phyloP scores from a whole-genome alignment of 1,139 yeast species.

The Blastobotrys petasosporus region DNA sequence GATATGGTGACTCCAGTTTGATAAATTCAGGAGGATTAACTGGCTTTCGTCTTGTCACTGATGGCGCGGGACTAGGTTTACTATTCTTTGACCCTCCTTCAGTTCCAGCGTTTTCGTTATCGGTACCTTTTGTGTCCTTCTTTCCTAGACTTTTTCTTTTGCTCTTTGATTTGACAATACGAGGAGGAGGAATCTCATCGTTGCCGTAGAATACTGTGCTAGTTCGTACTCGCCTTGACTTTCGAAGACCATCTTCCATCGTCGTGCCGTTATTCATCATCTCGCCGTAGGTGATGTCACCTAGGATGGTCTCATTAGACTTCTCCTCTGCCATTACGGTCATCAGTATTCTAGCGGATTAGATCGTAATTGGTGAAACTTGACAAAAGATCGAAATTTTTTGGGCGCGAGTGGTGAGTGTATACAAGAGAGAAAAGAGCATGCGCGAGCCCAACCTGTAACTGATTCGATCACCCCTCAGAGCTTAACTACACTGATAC shows the following conservation, averaged over 20 bases:
- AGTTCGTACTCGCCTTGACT: constrained; percentile 20
- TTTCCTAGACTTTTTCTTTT: constrained; percentile 10
- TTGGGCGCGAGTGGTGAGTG: too few relatives aligned
- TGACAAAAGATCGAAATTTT: too few relatives aligned
- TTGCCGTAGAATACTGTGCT: constrained; percentile 21
- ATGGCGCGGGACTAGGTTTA: background rate
- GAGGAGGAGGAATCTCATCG: constrained; percentile 18
- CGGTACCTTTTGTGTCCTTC: constrained; percentile 1
- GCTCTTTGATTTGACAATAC: background rate
- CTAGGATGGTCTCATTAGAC: too few relatives aligned
- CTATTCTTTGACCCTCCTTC: constrained; percentile 7
- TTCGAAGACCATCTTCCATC: constrained; percentile 5
- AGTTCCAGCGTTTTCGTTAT: background rate
- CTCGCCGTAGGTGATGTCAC: background rate
- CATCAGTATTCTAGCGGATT: background rate
- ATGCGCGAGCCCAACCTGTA: too few relatives aligned
- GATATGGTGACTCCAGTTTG: constrained; percentile 21
- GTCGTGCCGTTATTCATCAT: background rate
- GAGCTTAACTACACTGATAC: too few relatives aligned
- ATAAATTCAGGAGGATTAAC: constrained; percentile 25
- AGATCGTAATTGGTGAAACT: too few relatives aligned
- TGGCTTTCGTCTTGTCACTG: constrained; percentile 6
- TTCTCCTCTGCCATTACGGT: background rate
- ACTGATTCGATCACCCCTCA: too few relatives aligned
- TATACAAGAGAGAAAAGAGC: too few relatives aligned